Conservation (phyloP, 805 yeast species). For the Candida parachauliodes region DNA sequence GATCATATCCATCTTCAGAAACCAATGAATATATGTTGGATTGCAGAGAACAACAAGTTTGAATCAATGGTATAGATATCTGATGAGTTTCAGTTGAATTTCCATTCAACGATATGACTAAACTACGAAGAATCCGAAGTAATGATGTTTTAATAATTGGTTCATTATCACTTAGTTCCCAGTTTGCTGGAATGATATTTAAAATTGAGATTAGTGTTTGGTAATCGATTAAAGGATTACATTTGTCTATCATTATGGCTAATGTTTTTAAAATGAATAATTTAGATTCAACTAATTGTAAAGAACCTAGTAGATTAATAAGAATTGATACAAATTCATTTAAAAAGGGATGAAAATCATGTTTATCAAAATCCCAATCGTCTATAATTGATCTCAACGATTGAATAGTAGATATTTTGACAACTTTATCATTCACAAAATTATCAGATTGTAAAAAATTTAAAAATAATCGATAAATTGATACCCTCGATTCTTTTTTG, state of each 20-base stretch:
- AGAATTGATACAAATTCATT: constrained; percentile 48
- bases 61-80: constrained; percentile 63
- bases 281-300: constrained; percentile 70
- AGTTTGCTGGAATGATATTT: constrained; percentile 60
- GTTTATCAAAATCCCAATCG: constrained; percentile 81
- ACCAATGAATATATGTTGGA: constrained; percentile 47
- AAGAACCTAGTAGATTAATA: constrained; percentile 46
- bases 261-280: constrained; percentile 67
- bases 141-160: constrained; percentile 38
- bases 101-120: constrained; percentile 53
- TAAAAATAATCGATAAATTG: constrained; percentile 56
- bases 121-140: constrained; percentile 52
- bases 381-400: constrained; percentile 67
- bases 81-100: constrained; percentile 47
- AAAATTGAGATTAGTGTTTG: constrained; percentile 50
- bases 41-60: constrained; percentile 54
- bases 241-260: constrained; percentile 56
- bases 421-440: constrained; percentile 68
- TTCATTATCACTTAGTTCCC: constrained; percentile 60
- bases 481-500: constrained; percentile 51
- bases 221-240: constrained; percentile 59
- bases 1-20: constrained; percentile 81
- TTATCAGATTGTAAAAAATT: constrained; percentile 45
- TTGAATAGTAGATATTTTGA: constrained; percentile 68
- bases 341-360: constrained; percentile 63